Percentiles rank a stretch among this genome's conserved stretches.
Evolutionary conservation across 495 filamentous ascomycete species (phyloP).

Genomic region (Aspergillus steynii): DNA sequence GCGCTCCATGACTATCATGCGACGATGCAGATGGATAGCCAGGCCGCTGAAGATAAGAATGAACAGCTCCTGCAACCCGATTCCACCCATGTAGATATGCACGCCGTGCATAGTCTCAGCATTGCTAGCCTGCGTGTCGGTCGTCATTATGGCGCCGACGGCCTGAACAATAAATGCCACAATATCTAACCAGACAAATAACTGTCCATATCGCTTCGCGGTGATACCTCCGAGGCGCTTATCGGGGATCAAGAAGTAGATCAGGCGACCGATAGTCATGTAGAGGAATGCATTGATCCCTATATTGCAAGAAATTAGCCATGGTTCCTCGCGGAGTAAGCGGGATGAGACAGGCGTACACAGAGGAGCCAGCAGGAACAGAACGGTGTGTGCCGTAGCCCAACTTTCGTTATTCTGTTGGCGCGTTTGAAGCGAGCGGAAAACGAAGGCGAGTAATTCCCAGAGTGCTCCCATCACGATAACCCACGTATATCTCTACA

Average conservation of each 20-base stretch:
- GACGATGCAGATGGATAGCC: conserved; percentile 47
- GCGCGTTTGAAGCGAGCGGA: conserved; percentile 27
- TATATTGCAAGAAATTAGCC: background rate
- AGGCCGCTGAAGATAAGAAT: conserved; percentile 53
- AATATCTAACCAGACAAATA: conserved; percentile 67
- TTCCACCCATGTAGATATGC: conserved; percentile 62
- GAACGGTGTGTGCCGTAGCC: conserved; percentile 15
- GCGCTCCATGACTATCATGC: conserved; percentile 40
- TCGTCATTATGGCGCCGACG: conserved; percentile 49
- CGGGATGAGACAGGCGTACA: conserved; percentile 19
- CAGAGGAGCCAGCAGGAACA: conserved; percentile 33
- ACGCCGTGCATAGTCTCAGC: conserved; percentile 41
- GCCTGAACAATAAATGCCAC: conserved; percentile 64
- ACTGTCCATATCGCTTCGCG: conserved; percentile 46
- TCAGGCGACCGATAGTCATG: conserved; percentile 65
- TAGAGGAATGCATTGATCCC: conserved; percentile 70
- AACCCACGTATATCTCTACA: conserved; percentile 54
- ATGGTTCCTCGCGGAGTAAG: background rate
- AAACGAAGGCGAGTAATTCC: conserved; percentile 47
- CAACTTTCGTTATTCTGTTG: conserved; percentile 21
- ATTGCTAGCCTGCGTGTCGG: conserved; percentile 16
- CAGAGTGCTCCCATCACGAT: conserved; percentile 49
- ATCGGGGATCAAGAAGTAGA: conserved; percentile 56
- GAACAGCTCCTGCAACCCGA: conserved; percentile 61
- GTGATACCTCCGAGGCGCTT: conserved; percentile 50